Base-by-base conservation (phyloP, 1,139 yeast genomes). In the Scheffersomyces cryptocercus region DNA sequence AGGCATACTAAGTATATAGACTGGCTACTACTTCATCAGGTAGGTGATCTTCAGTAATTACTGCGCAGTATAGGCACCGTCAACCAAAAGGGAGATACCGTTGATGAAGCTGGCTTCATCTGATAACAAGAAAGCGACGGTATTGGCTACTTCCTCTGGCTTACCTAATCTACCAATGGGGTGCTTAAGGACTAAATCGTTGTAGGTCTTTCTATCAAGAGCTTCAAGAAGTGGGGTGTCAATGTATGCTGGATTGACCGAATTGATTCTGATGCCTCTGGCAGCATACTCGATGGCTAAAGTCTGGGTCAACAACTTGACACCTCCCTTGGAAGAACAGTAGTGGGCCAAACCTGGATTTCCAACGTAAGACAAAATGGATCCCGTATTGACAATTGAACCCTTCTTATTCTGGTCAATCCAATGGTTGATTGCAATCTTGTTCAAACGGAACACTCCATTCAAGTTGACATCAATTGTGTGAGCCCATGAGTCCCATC, bases 161-260 rank as follows among this genome's bases (percentile, higher is more conserved):
- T 31, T 16, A 31, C 34, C 34, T 13, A 31, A 31, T 31, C 34
- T 31, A 8, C 34, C 34, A 12, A 31, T 31, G 5, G 34, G 34
- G 13, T 31, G 34, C 34, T 13, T 13, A 9, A 16, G 15, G 7
- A 31, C 34, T 16, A 31, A 31, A 31, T 14, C 11, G 34, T 31
- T 16, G 15, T 31, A 31, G 14, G 14, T 14, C 4, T 31, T 16
- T 31, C 15, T 14, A 8, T 14, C 16, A 5, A 31, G 15, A 16
- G n/a, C 15, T 11, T 31, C 34, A 11, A 31, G 11, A 7, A 31
- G 15, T 13, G 34, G 34, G 15, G 44, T 39, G 24, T 26, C 34
- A n/a, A 41, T 41, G 31, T 44, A 52, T 8, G 56, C 58, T 15
- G 56, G 55, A 37, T 44, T 45, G 12, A 54, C 55, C 16, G 54